phyloP scores from a whole-genome alignment of 2,329 filamentous ascomycete species.

The Epichloe sp. region DNA sequence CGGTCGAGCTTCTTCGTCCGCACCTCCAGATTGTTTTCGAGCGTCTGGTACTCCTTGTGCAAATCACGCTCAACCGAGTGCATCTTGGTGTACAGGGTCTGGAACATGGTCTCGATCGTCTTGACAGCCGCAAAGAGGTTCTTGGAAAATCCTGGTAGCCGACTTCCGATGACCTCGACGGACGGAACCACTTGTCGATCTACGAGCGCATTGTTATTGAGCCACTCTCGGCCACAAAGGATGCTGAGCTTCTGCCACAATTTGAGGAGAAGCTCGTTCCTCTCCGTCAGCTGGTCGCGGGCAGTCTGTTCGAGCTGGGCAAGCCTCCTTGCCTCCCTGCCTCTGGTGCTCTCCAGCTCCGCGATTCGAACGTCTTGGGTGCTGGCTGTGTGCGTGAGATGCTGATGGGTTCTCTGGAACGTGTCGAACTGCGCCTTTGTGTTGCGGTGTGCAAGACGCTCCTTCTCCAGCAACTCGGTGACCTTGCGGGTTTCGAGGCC shows the following conservation, averaged over 20 bases:
- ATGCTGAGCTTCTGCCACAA: conserved; percentile 81
- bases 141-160: conserved; percentile 77
- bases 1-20: conserved; percentile 78
- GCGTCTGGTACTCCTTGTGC: conserved; percentile 77
- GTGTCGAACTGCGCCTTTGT: conserved; percentile 83
- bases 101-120: conserved; percentile 69
- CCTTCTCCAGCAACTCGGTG: conserved; percentile 80
- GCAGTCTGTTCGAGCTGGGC: conserved; percentile 64
- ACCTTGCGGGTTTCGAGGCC: conserved; percentile 76
- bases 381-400: conserved; percentile 72
- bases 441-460: conserved; percentile 70
- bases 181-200: conserved; percentile 74
- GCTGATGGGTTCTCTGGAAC: conserved; percentile 74
- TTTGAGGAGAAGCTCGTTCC: conserved; percentile 76
- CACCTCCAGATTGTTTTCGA: conserved; percentile 69
- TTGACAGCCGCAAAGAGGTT: conserved; percentile 81
- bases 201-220: conserved; percentile 76
- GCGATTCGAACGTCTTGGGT: conserved; percentile 74
- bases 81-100: conserved; percentile 66
- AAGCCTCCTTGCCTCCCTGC: conserved; percentile 65
- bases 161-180: conserved; percentile 72
- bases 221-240: conserved; percentile 85
- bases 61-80: conserved; percentile 78
- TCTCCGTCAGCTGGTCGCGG: conserved; percentile 77
- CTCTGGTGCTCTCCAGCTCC: conserved; percentile 72